Evolutionary conservation across 2,329 filamentous ascomycete genomes (phyloP).

Genomic region (Kalaharituber pfeilii): DNA sequence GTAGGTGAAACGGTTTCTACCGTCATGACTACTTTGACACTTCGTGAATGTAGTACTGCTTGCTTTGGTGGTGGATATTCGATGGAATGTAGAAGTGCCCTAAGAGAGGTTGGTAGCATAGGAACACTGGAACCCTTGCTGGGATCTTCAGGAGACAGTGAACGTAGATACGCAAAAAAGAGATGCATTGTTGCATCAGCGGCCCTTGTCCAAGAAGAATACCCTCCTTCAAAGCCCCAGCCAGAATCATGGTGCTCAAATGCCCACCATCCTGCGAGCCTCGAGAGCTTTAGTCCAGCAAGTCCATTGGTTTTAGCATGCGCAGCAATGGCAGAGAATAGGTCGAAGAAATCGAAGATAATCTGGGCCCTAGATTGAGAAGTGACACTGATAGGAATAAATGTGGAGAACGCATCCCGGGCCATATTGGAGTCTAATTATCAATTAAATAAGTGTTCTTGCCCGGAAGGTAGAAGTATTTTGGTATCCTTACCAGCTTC

Average conservation of each 20-base stretch:
- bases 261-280: slow-evolving; percentile 96
- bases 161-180: slow-evolving; percentile 93
- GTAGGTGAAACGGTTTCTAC: slow-evolving; percentile 89
- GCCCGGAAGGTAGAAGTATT: too few relatives aligned
- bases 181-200: slow-evolving; percentile 92
- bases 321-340: slow-evolving; percentile 75
- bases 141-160: slow-evolving; percentile 56
- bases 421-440: slow-evolving; percentile 70
- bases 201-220: slow-evolving; percentile 74
- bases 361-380: slow-evolving; percentile 71
- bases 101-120: slow-evolving; percentile 71
- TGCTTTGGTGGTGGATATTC: slow-evolving; percentile 80
- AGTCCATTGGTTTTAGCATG: slow-evolving; percentile 88
- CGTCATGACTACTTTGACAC: slow-evolving; percentile 88
- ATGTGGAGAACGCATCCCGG: slow-evolving; percentile 84
- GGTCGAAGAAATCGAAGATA: slow-evolving; percentile 91
- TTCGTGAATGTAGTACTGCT: slow-evolving; percentile 56
- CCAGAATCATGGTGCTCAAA: slow-evolving; percentile 79
- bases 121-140: slow-evolving; percentile 59
- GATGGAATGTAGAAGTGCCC: slow-evolving; percentile 77
- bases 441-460: too few relatives aligned
- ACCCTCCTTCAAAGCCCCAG: slow-evolving; percentile 87
- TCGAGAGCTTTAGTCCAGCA: slow-evolving; percentile 79
- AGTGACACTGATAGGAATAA: slow-evolving; percentile 85
- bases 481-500: slow-evolving; percentile 53